Percentiles rank a stretch among this genome's conserved stretches.
phyloP scores from a whole-genome alignment of 2,329 filamentous ascomycete species.

The Fusarium circinatum region DNA sequence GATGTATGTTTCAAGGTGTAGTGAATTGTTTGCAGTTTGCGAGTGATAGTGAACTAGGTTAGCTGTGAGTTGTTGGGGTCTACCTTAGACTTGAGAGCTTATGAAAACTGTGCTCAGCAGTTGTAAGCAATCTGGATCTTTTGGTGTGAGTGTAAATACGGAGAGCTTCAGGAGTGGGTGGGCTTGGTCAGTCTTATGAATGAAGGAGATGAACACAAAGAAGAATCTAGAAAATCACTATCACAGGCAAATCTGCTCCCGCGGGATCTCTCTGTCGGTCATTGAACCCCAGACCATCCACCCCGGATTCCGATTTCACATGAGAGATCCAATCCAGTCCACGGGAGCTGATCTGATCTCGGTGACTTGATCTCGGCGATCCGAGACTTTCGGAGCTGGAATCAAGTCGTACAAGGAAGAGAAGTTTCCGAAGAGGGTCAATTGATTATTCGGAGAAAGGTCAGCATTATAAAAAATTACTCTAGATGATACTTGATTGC shows the following conservation, averaged over 20 bases:
- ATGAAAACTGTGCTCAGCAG: slow-evolving; percentile 5
- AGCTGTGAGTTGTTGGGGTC: slow-evolving; percentile 1
- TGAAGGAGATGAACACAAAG: background rate
- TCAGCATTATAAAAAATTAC: background rate
- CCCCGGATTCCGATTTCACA: slow-evolving; percentile 38
- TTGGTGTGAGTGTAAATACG: background rate
- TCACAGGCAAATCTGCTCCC: slow-evolving; percentile 26
- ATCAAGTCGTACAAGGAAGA: slow-evolving; percentile 3
- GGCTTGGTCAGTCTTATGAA: background rate
- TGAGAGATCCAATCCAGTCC: slow-evolving; percentile 20
- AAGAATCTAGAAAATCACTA: background rate
- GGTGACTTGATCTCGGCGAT: slow-evolving; percentile 22
- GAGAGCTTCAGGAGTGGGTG: background rate
- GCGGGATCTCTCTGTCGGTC: slow-evolving; percentile 20
- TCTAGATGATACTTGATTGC: background rate
- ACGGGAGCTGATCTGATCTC: slow-evolving; percentile 16
- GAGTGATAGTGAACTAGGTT: background rate
- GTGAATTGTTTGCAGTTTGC: background rate
- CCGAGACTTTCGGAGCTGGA: slow-evolving; percentile 23
- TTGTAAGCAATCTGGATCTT: background rate
- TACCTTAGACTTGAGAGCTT: background rate
- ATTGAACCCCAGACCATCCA: slow-evolving; percentile 26
- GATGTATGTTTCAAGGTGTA: slow-evolving; percentile 3
- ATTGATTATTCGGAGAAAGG: background rate
- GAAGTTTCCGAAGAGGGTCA: background rate